Percentiles rank a stretch among this genome's conserved stretches.
Evolutionary conservation across 495 filamentous ascomycete genomes (phyloP).

Genomic region (Aspergillus funiculosus): DNA sequence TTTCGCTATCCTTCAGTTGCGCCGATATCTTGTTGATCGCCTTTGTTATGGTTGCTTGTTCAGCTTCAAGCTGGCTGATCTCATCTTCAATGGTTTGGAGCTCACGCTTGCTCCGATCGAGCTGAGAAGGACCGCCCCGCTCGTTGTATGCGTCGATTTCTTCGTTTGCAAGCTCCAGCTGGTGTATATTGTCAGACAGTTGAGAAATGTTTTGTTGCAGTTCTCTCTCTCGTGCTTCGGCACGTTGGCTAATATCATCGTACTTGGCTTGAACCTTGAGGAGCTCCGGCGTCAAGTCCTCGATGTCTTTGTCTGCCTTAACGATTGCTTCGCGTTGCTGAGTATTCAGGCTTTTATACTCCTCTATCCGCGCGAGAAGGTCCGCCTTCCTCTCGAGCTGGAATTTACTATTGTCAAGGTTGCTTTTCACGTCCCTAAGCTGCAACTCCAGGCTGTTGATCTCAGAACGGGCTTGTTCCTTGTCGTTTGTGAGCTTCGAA

Average conservation of each 20-base stretch:
- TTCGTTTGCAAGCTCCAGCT: constrained; percentile 66
- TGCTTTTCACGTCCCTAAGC: constrained; percentile 60
- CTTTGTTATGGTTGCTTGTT: constrained; percentile 58
- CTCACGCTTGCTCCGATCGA: constrained; percentile 62
- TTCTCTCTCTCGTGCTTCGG: constrained; percentile 65
- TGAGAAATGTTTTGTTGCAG: constrained; percentile 65
- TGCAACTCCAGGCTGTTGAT: constrained; percentile 67
- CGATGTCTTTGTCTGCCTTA: constrained; percentile 62
- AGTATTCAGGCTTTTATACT: constrained; percentile 58
- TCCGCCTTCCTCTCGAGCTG: constrained; percentile 72
- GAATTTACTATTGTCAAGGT: constrained; percentile 60
- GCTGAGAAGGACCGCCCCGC: constrained; percentile 64
- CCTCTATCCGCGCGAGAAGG: constrained; percentile 62
- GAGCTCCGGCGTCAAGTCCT: constrained; percentile 63
- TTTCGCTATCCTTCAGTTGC: constrained; percentile 67
- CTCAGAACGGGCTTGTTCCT: constrained; percentile 61
- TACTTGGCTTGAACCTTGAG: constrained; percentile 64
- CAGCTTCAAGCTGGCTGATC: constrained; percentile 57
- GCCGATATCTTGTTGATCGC: constrained; percentile 73
- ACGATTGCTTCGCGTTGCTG: constrained; percentile 64
- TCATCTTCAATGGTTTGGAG: constrained; percentile 61
- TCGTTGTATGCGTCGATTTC: constrained; percentile 79
- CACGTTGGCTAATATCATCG: constrained; percentile 67
- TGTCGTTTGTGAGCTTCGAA: constrained; percentile 57
- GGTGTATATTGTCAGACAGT: constrained; percentile 64